phyloP scores from a whole-genome alignment of 345 rosid species.

The Euphorbia peplus region DNA sequence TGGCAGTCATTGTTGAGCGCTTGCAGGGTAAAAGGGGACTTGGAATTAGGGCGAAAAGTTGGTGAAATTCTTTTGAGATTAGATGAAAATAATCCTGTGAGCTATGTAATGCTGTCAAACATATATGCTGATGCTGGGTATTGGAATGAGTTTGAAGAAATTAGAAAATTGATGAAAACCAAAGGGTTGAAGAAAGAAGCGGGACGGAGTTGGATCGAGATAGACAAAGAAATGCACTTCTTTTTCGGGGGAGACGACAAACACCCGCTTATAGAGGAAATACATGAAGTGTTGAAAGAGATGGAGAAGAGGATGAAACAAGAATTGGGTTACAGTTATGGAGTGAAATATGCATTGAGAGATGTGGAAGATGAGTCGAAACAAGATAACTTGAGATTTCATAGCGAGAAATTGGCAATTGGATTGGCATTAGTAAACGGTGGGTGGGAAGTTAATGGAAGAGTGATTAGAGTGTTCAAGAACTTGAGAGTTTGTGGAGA shows the following conservation, averaged over 20 bases:
- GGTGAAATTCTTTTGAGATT: conserved; percentile 53
- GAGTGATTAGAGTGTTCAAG: conserved; percentile 65
- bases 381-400: conserved; percentile 69
- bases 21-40: conserved; percentile 67
- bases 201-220: conserved; percentile 86
- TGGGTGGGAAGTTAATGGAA: conserved; percentile 32
- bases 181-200: conserved; percentile 69
- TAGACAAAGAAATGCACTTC: conserved; percentile 55
- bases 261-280: conserved; percentile 49
- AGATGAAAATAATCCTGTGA: conserved; percentile 60
- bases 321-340: conserved; percentile 55
- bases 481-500: conserved; percentile 81
- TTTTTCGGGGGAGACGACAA: conserved; percentile 59
- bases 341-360: conserved; percentile 49
- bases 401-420: conserved; percentile 83
- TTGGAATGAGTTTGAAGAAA: conserved; percentile 59
- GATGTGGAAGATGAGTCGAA: conserved; percentile 80
- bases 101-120: conserved; percentile 82
- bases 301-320: conserved; percentile 68
- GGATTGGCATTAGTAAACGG: conserved; percentile 63
- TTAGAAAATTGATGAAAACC: conserved; percentile 45
- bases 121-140: conserved; percentile 68
- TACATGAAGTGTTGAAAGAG: conserved; percentile 49
- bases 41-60: conserved; percentile 62
- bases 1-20: conserved; percentile 93